A percentile compares a stretch with the other conserved stretches of the same genome.
These are phyloP conservation scores for Lanmaoa rubissima DNA, from an alignment of 768 basidiomycete species.

Conservation along the genomic window DNA sequence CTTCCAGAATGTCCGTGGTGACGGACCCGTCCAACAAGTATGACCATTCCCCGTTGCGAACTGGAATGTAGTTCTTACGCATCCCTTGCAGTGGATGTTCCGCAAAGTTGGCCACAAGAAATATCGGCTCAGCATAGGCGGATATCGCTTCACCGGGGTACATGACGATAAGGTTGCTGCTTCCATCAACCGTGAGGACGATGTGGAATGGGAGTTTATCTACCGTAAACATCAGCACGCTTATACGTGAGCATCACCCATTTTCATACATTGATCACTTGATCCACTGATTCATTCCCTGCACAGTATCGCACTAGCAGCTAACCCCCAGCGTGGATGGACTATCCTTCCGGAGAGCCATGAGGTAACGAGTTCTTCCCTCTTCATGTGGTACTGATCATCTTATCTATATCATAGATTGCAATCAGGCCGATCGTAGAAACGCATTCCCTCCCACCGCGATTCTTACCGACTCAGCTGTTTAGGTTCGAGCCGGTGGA, in stretches of 20 bases:
- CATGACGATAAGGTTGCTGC: background rate
- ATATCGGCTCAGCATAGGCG: background rate
- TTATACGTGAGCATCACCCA: background rate
- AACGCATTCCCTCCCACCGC: background rate
- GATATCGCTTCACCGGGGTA: background rate
- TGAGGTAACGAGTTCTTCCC: background rate
- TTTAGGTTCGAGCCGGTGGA: background rate
- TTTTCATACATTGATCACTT: background rate
- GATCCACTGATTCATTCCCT: background rate
- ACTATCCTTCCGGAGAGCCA: fast-evolving
- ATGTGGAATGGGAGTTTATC: background rate
- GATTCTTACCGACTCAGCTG: background rate
- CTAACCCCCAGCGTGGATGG: background rate
- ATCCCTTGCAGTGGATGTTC: background rate
- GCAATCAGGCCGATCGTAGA: background rate
- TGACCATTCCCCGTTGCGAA: background rate
- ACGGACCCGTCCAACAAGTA: background rate
- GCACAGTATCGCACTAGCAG: background rate
- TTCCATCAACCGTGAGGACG: background rate
- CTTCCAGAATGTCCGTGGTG: background rate
- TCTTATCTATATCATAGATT: background rate
- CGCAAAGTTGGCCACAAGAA: background rate
- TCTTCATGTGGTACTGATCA: background rate
- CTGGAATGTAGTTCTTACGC: background rate
- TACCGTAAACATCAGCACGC: background rate